A percentile compares a stretch with the other conserved stretches of the same genome.
These are phyloP conservation scores for Carpinus viminea DNA, from an alignment of 306 rosid genomes.

Conservation along the genomic window DNA sequence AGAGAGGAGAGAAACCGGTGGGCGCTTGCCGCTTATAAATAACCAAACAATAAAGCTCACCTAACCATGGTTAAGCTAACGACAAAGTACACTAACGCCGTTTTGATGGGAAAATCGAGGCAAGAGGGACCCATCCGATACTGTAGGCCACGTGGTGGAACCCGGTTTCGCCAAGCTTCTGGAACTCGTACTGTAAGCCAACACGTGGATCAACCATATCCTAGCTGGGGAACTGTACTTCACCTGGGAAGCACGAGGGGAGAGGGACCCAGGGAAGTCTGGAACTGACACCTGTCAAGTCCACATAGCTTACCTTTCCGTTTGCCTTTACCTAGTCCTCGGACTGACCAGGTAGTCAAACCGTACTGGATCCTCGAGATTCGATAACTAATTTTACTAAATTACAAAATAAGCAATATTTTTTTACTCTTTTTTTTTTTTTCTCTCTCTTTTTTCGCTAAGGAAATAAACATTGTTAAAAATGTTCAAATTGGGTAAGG, in stretches of 20 bases:
- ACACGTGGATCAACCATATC: constrained; percentile 42
- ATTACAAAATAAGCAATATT: no score
- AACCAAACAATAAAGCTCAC: not conserved
- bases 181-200: constrained; percentile 7
- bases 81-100: constrained; percentile 22
- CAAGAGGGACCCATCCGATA: not conserved
- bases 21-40: constrained; percentile 11
- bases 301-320: not conserved
- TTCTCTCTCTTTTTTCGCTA: no score
- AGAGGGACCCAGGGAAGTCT: no score
- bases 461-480: no score
- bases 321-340: not conserved
- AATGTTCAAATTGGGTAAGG: no score
- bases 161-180: constrained; percentile 29
- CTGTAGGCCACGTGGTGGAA: constrained; percentile 41
- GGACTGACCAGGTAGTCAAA: not conserved
- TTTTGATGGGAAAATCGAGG: not conserved
- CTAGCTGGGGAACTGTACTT: not conserved
- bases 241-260: not conserved
- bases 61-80: constrained; percentile 38
- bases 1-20: not conserved
- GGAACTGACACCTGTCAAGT: not conserved
- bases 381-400: no score
- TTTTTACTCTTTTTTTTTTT: no score
- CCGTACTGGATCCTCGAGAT: not conserved